These are phyloP conservation scores for Annulohypoxylon truncatum DNA, from an alignment of 2,329 filamentous ascomycete genomes.

Conservation along the genomic window DNA sequence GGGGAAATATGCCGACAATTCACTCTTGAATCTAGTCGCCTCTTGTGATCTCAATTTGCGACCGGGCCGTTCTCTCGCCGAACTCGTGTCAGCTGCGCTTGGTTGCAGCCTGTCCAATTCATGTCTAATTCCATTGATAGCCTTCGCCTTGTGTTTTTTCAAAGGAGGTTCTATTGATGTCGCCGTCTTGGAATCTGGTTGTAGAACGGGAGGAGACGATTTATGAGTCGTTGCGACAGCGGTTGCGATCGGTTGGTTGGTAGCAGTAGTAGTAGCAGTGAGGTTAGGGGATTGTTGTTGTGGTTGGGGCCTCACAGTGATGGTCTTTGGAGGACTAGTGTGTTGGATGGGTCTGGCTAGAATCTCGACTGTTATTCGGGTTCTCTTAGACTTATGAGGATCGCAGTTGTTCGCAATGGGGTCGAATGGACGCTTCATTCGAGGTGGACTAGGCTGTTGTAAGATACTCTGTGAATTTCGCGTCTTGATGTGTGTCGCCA, in stretches of 20 bases:
- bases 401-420: conserved; percentile 59
- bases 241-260: conserved; percentile 33
- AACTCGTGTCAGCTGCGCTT: conserved; percentile 54
- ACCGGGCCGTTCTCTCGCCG: conserved; percentile 69
- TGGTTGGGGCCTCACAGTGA: conserved; percentile 45
- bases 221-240: conserved; percentile 43
- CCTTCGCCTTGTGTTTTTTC: conserved; percentile 68
- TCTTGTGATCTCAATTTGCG: conserved; percentile 88
- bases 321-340: conserved; percentile 43
- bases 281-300: conserved; percentile 4
- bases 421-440: conserved; percentile 63
- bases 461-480: conserved; percentile 48
- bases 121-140: conserved; percentile 70
- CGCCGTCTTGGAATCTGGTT: conserved; percentile 42
- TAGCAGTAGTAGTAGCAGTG: conserved; percentile 11
- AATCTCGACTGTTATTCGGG: conserved; percentile 66
- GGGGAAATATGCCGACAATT: conserved; percentile 88
- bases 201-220: conserved; percentile 41
- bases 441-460: conserved; percentile 52
- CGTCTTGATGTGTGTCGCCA: conserved; percentile 42
- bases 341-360: conserved; percentile 49
- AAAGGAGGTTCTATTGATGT: conserved; percentile 45
- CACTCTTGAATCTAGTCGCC: conserved; percentile 87
- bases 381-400: conserved; percentile 60
- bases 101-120: conserved; percentile 69